phyloP scores from a whole-genome alignment of 2,329 filamentous ascomycete species.

The Claviceps maximensis region DNA sequence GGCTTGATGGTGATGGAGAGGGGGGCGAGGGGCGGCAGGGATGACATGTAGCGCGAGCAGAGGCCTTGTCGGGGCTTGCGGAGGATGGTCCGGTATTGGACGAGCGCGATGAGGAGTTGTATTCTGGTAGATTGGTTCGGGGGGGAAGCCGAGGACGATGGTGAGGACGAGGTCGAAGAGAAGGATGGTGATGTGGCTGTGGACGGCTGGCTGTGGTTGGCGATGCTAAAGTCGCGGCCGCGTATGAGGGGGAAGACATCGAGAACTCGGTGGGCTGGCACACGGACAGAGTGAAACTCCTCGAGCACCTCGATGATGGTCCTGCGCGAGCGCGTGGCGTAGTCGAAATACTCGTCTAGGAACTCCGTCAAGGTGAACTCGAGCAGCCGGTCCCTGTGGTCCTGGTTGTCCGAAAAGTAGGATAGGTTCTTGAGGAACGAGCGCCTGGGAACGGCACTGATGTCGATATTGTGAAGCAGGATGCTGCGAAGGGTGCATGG shows the following conservation, averaged over 20 bases:
- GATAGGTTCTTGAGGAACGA: constrained; percentile 72
- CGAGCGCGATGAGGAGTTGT: constrained; percentile 71
- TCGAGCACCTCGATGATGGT: constrained; percentile 86
- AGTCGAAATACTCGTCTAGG: constrained; percentile 89
- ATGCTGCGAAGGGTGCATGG: constrained; percentile 57
- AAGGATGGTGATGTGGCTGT: constrained; percentile 16
- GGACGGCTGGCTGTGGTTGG: constrained; percentile 45
- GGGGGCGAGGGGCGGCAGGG: constrained; percentile 42
- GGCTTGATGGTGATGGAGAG: constrained; percentile 47
- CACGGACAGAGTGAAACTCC: constrained; percentile 73
- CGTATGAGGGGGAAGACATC: constrained; percentile 69
- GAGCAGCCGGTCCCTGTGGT: constrained; percentile 66
- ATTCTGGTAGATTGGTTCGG: constrained; percentile 23
- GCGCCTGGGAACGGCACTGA: constrained; percentile 77
- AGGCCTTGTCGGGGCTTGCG: constrained; percentile 74
- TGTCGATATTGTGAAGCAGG: constrained; percentile 72
- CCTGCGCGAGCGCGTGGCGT: constrained; percentile 77
- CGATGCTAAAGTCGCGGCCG: constrained; percentile 89
- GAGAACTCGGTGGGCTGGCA: constrained; percentile 61
- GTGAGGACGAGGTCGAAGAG: constrained; percentile 12
- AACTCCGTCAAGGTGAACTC: constrained; percentile 73
- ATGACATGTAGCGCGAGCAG: constrained; percentile 74
- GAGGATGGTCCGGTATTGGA: constrained; percentile 82
- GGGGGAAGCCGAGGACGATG: constrained; percentile 12
- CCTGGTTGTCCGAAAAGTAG: constrained; percentile 56